A percentile compares a stretch with the other conserved stretches of the same genome.
These are phyloP conservation scores for Corylus avellana DNA, from an alignment of 306 rosid species.

Conservation along the genomic window DNA sequence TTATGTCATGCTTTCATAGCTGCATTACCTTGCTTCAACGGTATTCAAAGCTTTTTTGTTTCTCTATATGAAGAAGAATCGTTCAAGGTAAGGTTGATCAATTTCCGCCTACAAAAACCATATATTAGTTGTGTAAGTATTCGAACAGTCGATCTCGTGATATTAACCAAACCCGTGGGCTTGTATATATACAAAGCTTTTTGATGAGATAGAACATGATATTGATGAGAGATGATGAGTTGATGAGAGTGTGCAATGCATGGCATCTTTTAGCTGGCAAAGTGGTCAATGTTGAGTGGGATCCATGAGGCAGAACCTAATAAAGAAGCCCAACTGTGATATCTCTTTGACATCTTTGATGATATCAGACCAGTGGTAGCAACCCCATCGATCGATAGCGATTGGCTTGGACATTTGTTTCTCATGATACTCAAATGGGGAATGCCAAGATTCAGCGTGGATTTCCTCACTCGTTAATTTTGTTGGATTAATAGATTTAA, in stretches of 20 bases:
- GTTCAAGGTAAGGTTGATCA: too few relatives aligned
- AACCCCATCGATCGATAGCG: background rate
- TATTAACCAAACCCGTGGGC: too few relatives aligned
- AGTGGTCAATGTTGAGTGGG: background rate
- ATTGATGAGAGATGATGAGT: background rate
- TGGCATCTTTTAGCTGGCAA: background rate
- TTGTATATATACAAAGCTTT: too few relatives aligned
- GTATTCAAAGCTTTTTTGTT: background rate
- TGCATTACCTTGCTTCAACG: background rate
- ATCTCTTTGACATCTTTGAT: background rate
- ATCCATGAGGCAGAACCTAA: slow-evolving; percentile 13
- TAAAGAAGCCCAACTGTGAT: background rate
- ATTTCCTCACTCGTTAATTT: too few relatives aligned
- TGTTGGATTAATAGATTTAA: background rate
- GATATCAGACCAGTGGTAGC: background rate
- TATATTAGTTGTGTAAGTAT: too few relatives aligned
- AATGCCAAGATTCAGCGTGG: too few relatives aligned
- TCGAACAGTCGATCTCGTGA: too few relatives aligned
- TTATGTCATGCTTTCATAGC: background rate
- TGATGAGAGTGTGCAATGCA: background rate
- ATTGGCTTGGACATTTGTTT: background rate
- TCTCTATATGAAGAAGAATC: too few relatives aligned
- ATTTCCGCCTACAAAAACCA: too few relatives aligned
- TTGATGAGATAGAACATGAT: too few relatives aligned
- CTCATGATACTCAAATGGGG: too few relatives aligned